Evolutionary conservation across 495 filamentous ascomycete genomes (phyloP).

Genomic region (Xylaria cubensis): DNA sequence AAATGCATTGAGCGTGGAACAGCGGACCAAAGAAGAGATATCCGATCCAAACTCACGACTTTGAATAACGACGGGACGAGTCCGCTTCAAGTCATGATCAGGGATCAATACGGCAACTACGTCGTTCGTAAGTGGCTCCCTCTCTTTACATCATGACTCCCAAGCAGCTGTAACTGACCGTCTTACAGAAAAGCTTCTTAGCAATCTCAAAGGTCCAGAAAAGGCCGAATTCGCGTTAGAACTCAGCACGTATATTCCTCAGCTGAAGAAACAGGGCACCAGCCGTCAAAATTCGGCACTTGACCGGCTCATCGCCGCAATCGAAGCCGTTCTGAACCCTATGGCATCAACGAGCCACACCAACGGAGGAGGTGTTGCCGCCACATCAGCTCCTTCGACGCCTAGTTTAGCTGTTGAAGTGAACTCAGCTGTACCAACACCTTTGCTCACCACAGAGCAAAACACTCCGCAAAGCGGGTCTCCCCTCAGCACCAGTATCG

Average conservation of each 20-base stretch:
- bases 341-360: constrained; percentile 32
- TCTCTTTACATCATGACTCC: not conserved
- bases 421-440: constrained; percentile 61
- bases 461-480: constrained; percentile 70
- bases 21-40: constrained; percentile 70
- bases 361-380: constrained; percentile 23
- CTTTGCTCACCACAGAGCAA: constrained; percentile 65
- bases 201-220: constrained; percentile 69
- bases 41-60: constrained; percentile 70
- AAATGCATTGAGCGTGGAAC: constrained; percentile 84
- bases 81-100: constrained; percentile 77
- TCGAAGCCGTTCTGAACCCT: constrained; percentile 35
- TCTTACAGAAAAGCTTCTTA: constrained; percentile 78
- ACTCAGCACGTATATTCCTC: constrained; percentile 74
- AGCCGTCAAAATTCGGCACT: constrained; percentile 80
- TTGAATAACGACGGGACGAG: constrained; percentile 68
- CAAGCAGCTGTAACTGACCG: constrained; percentile 29
- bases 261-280: constrained; percentile 74
- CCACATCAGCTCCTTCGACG: constrained; percentile 34
- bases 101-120: constrained; percentile 94
- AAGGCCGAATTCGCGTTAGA: constrained; percentile 70
- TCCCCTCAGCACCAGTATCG: constrained; percentile 64
- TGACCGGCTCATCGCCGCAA: constrained; percentile 62
- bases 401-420: constrained; percentile 55
- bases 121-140: constrained; percentile 82